Percentiles rank a stretch among this genome's conserved stretches.
phyloP scores from a whole-genome alignment of 192 early-diverging fungal genomes.

The Fimicolochytrium jonesii region DNA sequence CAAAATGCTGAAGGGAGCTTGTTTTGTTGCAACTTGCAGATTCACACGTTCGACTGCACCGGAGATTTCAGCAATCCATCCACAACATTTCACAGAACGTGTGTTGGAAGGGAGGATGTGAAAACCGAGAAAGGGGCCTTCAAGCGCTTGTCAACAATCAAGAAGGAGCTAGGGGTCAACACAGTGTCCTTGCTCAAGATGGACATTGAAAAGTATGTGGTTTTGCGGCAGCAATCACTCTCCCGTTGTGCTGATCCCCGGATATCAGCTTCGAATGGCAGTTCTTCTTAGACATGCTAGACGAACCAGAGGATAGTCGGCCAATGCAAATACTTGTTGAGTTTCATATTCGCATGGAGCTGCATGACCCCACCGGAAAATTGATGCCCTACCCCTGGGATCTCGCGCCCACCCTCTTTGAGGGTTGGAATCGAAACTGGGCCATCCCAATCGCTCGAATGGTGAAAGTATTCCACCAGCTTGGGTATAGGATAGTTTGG shows the following conservation, averaged over 20 bases:
- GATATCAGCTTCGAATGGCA: slow-evolving; percentile 3
- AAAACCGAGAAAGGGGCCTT: neutral
- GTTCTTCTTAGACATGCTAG: neutral
- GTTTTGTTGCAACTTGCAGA: too few relatives aligned
- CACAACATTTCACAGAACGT: slow-evolving; percentile 3
- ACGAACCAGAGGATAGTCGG: neutral
- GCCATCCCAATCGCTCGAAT: neutral
- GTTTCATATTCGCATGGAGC: slow-evolving; percentile 4
- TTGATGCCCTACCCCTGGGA: neutral
- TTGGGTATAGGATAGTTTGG: slow-evolving; percentile 1
- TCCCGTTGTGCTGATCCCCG: neutral
- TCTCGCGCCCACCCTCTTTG: slow-evolving; percentile 1
- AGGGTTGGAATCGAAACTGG: slow-evolving; percentile 1
- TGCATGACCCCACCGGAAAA: neutral
- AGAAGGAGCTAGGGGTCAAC: slow-evolving; percentile 11
- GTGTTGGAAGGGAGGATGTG: slow-evolving; percentile 2
- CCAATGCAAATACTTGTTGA: slow-evolving; percentile 14
- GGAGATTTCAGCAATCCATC: slow-evolving; percentile 7
- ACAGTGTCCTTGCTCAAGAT: slow-evolving; percentile 8
- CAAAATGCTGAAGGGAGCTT: too few relatives aligned
- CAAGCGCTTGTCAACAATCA: slow-evolving; percentile 2
- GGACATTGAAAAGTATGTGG: slow-evolving; percentile 14
- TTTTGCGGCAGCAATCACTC: too few relatives aligned
- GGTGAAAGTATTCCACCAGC: neutral
- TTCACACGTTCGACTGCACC: slow-evolving; percentile 18